Conservation (phyloP, 495 filamentous ascomycete species). For the Podospora pseudopauciseta region DNA sequence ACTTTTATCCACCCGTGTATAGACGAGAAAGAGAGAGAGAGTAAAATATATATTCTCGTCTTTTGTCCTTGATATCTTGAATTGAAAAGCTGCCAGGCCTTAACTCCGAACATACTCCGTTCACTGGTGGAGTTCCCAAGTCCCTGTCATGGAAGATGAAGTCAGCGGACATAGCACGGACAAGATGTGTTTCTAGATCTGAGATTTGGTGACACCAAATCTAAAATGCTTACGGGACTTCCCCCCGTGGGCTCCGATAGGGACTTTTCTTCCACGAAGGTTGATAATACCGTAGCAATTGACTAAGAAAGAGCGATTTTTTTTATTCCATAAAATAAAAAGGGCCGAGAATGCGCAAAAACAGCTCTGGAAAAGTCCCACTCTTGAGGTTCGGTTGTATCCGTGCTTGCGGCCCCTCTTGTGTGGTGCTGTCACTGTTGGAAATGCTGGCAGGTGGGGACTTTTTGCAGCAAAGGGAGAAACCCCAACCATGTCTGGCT, state of each 20-base stretch:
- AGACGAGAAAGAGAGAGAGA: background rate
- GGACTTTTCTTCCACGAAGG: background rate
- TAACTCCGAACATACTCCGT: background rate
- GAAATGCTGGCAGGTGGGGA: background rate
- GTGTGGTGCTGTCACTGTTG: background rate
- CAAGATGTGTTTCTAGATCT: background rate
- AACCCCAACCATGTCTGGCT: constrained; percentile 12
- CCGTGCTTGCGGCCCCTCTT: background rate
- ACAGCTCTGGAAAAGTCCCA: background rate
- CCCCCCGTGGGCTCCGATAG: background rate
- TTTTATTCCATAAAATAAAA: background rate
- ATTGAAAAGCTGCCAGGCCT: background rate
- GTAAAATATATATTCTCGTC: background rate
- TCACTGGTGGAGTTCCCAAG: background rate
- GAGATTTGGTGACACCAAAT: background rate
- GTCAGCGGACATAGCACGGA: background rate
- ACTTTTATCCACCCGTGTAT: background rate
- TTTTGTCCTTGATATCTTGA: background rate
- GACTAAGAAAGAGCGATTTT: background rate
- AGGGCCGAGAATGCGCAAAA: background rate
- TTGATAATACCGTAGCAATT: background rate
- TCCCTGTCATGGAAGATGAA: background rate
- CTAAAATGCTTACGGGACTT: background rate
- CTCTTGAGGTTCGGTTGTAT: background rate
- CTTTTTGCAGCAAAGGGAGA: background rate